Evolutionary conservation across 2,329 filamentous ascomycete species (phyloP), one percentile per base, ranked within the genome.

Genomic region (Escovopsis sp.): DNA sequence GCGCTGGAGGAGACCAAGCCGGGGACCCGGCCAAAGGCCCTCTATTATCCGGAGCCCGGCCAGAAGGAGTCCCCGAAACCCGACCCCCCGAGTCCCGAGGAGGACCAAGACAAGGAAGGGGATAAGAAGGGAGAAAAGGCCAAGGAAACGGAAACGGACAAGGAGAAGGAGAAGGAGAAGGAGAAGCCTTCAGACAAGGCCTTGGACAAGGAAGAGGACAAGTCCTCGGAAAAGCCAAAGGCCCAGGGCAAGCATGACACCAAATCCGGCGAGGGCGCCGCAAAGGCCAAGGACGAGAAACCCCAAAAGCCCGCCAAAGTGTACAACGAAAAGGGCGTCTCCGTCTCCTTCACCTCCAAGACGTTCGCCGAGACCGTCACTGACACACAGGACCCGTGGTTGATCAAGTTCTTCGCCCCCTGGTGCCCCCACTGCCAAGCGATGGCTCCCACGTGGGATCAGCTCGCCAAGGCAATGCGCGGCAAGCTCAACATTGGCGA

Each of bases 361-460:
- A 85, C 70, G 48, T 98, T 98, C 66, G 82, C 93, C 58, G 78
- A 75, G 45, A 68, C 82, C 33, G 88, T 98, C 38, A 94, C 86
- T 3, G 83, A 80, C 59, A 87, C 86, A 0, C 77, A 84, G 49
- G 87, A 96, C 48, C 82, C 88, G 6, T 98, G 91, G 91, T 95
- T 98, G 57, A 79, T 98, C 70, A 98, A 98, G 63, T 96, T 98
- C 60, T 96, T 95, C 59, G 88, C 86, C 15, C 93, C 91, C 6
- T 96, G 89, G 91, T 98, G 91, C 61, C 78, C 80, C 52, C 91
- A 98, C 63, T 98, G 93, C 62, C 85, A 94, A 64, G 85, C 85
- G 33, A 78, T 98, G 72, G 85, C 83, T 33, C 84, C 91, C 3
- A 87, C 79, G 49, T 98, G 91, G 91, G 69, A 78, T 47, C 83